Conservation (phyloP, 2,329 filamentous ascomycete genomes). For the Stachybotrys echinatus region DNA sequence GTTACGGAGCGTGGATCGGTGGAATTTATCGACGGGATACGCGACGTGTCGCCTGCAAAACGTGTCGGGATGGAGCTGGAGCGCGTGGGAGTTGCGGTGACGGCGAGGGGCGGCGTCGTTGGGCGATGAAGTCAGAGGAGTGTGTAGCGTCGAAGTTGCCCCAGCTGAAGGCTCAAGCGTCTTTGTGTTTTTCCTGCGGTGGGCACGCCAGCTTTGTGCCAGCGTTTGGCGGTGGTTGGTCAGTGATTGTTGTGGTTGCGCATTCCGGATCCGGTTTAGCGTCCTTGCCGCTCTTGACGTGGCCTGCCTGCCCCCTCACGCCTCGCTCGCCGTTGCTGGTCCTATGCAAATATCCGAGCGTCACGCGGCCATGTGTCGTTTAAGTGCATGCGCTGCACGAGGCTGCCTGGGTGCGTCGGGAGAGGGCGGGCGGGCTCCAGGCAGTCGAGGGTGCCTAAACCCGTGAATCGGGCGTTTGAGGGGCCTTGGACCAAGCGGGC, state of each 20-base stretch:
- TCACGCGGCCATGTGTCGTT: neutral
- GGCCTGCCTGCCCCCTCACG: too few relatives aligned
- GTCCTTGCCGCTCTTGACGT: neutral
- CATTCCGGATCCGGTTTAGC: neutral
- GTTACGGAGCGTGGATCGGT: neutral
- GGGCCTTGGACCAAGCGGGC: too few relatives aligned
- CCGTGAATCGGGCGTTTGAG: too few relatives aligned
- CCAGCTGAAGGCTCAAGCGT: neutral
- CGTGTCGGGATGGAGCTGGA: conserved; percentile 1
- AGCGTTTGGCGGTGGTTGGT: conserved; percentile 1
- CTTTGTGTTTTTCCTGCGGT: conserved; percentile 1
- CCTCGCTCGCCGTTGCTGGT: neutral
- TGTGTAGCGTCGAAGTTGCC: neutral
- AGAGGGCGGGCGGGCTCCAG: neutral
- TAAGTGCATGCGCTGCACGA: neutral
- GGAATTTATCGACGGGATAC: conserved; percentile 1
- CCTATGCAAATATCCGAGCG: neutral
- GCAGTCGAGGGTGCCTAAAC: neutral
- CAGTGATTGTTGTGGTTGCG: conserved; percentile 1
- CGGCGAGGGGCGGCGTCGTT: neutral
- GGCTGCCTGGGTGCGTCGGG: neutral
- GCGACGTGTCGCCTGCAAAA: conserved; percentile 1
- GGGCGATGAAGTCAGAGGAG: neutral
- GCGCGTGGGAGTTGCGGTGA: neutral
- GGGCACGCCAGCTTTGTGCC: too few relatives aligned